Evolutionary conservation across 2,329 filamentous ascomycete genomes (phyloP), one percentile per base, ranked within the genome.

Genomic region (Calonectria henricotiae): DNA sequence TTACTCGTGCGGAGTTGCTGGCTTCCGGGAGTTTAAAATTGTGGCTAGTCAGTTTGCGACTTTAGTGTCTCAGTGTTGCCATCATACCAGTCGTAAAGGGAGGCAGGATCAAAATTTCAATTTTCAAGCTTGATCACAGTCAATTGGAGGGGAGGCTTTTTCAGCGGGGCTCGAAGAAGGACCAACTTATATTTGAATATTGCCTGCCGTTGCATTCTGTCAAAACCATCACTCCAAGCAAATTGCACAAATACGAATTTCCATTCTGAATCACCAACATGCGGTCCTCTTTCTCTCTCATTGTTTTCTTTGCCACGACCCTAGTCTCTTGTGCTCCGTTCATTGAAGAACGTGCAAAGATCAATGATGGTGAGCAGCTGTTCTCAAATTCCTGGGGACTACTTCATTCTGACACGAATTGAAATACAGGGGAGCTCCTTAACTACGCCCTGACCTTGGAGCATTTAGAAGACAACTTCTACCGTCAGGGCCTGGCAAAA

Each of bases 381-480:
- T 23, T 23, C 11, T 17, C 9, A 11, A 9, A 9, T 23, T 3
- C n/a, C 4, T 17, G 9, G 5, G 23, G 8, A 23, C 1, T 6
- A 20, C 7, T 46, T 17, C 4, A 46, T 30, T 2, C 43, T 46
- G 7, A 46, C 43, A 5, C n/a, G n/a, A 4, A 9, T 23, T 46
- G n/a, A 0, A 20, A 23, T 7, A 1, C 17, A 63, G 61, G 13
- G 11, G 32, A 51, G 17, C 86, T 86, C 62, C 81, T 86, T 64
- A 84, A 85, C 80, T 87, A 86, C 62, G 85, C 85, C 23, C 78
- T 87, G 25, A 84, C 84, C 1, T 84, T 89, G 5, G 88, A 90
- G 80, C 85, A 88, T 65, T 85, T 89, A 35, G 91, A 93, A 81
- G 83, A 88, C 71, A 85, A 84, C 66, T 93, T 93, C 82, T 93